Evolutionary conservation across 192 early-diverging fungal genomes (phyloP), one percentile per base, ranked within the genome.

Genomic region (Entomortierella chlamydospora): DNA sequence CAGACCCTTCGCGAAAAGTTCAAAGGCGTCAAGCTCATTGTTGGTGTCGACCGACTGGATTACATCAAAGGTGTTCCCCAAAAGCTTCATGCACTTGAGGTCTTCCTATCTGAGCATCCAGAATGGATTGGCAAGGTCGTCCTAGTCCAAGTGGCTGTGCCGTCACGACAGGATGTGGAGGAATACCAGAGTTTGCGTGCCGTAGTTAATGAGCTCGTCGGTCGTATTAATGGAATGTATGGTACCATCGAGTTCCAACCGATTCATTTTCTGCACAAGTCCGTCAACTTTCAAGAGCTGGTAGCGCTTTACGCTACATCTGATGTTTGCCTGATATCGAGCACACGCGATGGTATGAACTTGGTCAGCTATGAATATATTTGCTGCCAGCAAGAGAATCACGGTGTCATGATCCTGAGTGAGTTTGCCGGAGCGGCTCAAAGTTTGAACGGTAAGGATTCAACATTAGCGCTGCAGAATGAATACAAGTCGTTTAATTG

Each of bases 1-100:
- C 82, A 85, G 15, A 82, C 87, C 56, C 82, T 99, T 18, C 87
- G 93, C 70, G 87, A 88, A 50, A 91, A 91, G 70, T 99, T 99
- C 72, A 87, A 89, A 52, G 96, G 92, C 22, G 89, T 89, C 37
- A 94, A 95, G 73, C 82, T 99, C 7, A 93, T 99, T 80, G 93
- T 99, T 2, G 97, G 98, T n/a, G 97, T 99, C 2, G 98, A 99
- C 72, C 90, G 98, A 34, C 86, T 99, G 45, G 98, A 99, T 83
- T 99, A 99, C 80, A 99, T 99, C 87, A 99, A 99, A 85, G 98
- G 98, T 52, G 95, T 99, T 25, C 98, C 98, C 31, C 98, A 99
- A 73, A 99, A 99, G 85, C 82, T 99, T 55, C 95, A 97, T 74
- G 97, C 97, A 0, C 90, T 99, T 39, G 95, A 98, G 78, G 90